Evolutionary conservation across 257 asterid genomes (phyloP).

Genomic region (Rhazya stricta): DNA sequence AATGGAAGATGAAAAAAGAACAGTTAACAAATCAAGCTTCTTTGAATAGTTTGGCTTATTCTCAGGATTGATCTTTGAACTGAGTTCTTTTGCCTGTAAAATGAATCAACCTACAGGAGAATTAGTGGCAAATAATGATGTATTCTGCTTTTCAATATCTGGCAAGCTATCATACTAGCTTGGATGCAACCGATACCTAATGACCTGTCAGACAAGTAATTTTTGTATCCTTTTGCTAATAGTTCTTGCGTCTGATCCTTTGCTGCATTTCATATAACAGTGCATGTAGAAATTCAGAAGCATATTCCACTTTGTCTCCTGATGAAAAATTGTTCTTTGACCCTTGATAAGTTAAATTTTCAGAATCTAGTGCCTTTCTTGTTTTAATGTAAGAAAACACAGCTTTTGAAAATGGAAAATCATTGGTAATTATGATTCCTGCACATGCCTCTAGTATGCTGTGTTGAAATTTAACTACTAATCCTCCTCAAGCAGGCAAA

Average conservation of each 20-base stretch:
- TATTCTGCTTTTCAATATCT: not conserved
- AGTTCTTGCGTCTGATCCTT: not conserved
- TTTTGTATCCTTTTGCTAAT: not conserved
- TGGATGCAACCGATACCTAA: not conserved
- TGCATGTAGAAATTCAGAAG: not conserved
- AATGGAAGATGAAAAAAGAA: not conserved
- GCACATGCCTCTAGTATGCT: not conserved
- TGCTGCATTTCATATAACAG: not conserved
- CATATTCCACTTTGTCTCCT: not conserved
- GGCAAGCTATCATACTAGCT: not conserved
- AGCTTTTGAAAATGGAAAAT: not conserved
- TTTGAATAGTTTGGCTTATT: not conserved
- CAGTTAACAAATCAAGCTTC: not conserved
- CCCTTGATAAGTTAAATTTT: not conserved
- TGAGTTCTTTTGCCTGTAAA: not conserved
- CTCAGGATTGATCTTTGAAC: too few species aligned
- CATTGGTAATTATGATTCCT: not conserved
- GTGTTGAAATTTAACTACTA: conserved; percentile 2
- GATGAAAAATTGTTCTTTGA: not conserved
- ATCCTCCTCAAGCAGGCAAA: conserved; percentile 55
- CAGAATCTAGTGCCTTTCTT: not conserved
- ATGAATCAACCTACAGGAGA: not conserved
- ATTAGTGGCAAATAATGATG: not conserved
- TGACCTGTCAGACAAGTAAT: not conserved
- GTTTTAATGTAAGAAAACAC: not conserved